Base-by-base conservation (phyloP, 2,329 filamentous ascomycete species). In the Myriosclerotinia curreyana region DNA sequence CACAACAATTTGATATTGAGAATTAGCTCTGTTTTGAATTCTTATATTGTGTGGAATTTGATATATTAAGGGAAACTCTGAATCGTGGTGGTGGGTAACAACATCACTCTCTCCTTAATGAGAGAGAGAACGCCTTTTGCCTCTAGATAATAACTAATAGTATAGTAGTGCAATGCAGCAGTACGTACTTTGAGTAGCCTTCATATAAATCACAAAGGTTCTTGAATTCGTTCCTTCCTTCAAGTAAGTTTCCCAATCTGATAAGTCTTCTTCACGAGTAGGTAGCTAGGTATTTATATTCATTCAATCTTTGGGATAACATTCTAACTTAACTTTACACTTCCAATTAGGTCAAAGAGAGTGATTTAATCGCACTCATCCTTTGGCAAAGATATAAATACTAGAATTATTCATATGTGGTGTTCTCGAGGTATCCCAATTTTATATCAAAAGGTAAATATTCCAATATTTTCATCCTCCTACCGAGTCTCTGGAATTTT, bases 381-480 rank as follows among this genome's bases (percentile, higher is more conserved):
- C 28, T 15, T 59, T 36, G 42, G 34, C 42, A 59, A 17, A 48
- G 55, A 59, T 22, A 59, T 48, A 22, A 7, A 48, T 58, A 36
- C 12, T n/a, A n/a, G n/a, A 36, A 34, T 58, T 36, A 48, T 48
- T 48, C 14, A 58, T 46, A 22, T 6, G 22, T 12, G 11, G 25
- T 9, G 5, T 2, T 20, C 28, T 36, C 25, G 5, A 34, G 20
- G 14, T 36, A 49, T 12, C 25, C 28, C 65, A 53, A 46, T 36
- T 48, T 42, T 25, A 46, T 38, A 55, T 22, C 28, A 22, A 65
- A 60, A 69, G 68, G 68, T 70, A 31, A 66, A 64, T 64, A 22
- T 44, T 65, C 60, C 64, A 55, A 64, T 64, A 25, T 44, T 64
- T 60, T 64, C 66, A 66, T 69, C 67, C 52, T 63, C 61, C 64